Conservation (phyloP, 371 early-diverging fungal species). For the Lichtheimia hyalospora region DNA sequence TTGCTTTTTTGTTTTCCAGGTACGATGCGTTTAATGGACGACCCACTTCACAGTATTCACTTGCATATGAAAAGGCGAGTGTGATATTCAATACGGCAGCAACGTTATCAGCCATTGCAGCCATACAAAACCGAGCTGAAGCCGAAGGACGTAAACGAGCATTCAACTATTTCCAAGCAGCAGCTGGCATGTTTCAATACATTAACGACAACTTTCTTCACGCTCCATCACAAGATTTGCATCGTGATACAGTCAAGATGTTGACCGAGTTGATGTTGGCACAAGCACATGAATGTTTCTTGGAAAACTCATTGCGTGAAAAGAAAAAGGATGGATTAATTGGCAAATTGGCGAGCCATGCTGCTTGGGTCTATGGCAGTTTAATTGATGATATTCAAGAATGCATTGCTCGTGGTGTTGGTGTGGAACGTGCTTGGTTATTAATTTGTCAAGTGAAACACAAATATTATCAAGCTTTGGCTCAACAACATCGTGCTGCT, state of each 20-base stretch:
- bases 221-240: slow-evolving; percentile 90
- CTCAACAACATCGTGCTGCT: slow-evolving; percentile 81
- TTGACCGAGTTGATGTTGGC: slow-evolving; percentile 86
- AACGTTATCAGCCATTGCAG: slow-evolving; percentile 70
- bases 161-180: slow-evolving; percentile 87
- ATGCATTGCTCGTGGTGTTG: slow-evolving; percentile 48
- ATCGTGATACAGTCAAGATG: slow-evolving; percentile 83
- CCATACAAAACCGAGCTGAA: slow-evolving; percentile 73
- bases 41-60: slow-evolving; percentile 71
- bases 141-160: slow-evolving; percentile 76
- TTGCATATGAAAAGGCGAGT: slow-evolving; percentile 96
- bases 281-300: slow-evolving; percentile 93
- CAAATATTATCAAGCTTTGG: slow-evolving; percentile 81
- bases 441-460: slow-evolving; percentile 78
- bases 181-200: slow-evolving; percentile 92
- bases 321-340: slow-evolving; percentile 83
- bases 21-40: slow-evolving; percentile 81
- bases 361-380: slow-evolving; percentile 73
- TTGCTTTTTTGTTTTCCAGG: slow-evolving; percentile 42
- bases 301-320: slow-evolving; percentile 83
- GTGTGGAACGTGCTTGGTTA: slow-evolving; percentile 67
- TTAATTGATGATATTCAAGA: slow-evolving; percentile 68
- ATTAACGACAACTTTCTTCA: slow-evolving; percentile 97
- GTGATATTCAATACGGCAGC: slow-evolving; percentile 95
- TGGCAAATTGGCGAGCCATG: slow-evolving; percentile 87